phyloP scores from a whole-genome alignment of 2,329 filamentous ascomycete species.

The Ophiostoma pallidulum region DNA sequence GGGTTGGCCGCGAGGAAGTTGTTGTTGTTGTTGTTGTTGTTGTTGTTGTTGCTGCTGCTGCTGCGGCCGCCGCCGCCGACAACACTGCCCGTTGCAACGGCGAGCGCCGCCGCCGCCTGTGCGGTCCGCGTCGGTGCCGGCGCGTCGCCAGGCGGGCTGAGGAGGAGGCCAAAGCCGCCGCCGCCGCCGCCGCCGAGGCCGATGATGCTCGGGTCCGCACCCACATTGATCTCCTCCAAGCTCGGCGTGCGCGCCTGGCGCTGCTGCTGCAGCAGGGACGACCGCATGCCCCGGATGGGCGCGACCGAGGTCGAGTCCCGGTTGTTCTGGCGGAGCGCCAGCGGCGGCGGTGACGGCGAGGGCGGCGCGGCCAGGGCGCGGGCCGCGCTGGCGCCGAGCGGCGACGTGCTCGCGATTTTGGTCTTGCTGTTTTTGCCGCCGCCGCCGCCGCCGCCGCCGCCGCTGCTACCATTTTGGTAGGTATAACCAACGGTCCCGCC shows the following conservation, averaged over 20 bases:
- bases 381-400: background rate
- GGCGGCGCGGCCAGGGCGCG: conserved; percentile 19
- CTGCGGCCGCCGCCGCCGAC: background rate
- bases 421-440: too few species aligned
- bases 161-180: background rate
- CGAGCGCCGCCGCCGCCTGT: background rate
- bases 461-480: too few species aligned
- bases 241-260: conserved; percentile 27
- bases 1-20: too few species aligned
- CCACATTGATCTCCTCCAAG: conserved; percentile 43
- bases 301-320: conserved; percentile 14
- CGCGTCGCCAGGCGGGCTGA: background rate
- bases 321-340: conserved; percentile 11
- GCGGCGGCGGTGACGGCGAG: conserved; percentile 7
- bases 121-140: background rate
- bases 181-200: conserved; percentile 18
- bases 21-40: background rate
- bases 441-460: too few species aligned
- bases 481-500: conserved; percentile 1
- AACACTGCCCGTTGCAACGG: too few species aligned
- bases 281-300: conserved; percentile 33
- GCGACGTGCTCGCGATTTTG: too few species aligned
- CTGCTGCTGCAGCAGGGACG: conserved; percentile 17
- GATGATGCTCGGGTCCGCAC: conserved; percentile 38
- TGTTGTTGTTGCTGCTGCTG: background rate